Conservation (phyloP, 345 rosid genomes). For the Luvunga scandens region DNA sequence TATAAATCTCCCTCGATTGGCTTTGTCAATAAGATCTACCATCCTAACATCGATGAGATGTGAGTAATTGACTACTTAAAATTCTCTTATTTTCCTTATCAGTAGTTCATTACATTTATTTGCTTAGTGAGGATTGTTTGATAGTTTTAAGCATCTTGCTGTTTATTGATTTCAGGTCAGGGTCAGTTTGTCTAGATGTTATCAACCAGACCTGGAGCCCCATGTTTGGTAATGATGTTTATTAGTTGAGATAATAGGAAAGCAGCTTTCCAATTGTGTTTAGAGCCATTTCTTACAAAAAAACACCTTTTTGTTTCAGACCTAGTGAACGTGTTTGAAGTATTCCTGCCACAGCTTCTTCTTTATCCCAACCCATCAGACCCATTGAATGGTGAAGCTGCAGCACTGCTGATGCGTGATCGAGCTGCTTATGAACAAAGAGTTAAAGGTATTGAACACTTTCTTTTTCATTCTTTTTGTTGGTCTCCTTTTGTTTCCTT, state of each 20-base stretch:
- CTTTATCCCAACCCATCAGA: constrained; percentile 73
- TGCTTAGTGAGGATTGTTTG: constrained; percentile 9
- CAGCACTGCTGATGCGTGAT: constrained; percentile 64
- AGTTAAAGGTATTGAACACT: constrained; percentile 23
- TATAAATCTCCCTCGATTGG: constrained; percentile 61
- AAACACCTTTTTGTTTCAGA: constrained; percentile 38
- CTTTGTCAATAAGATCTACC: constrained; percentile 70
- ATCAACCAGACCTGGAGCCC: constrained; percentile 81
- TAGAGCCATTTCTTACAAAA: constrained; percentile 14
- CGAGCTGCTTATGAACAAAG: constrained; percentile 49
- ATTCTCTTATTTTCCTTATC: not conserved
- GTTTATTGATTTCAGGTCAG: constrained; percentile 47
- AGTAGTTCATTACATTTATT: not conserved
- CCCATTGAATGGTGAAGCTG: constrained; percentile 85
- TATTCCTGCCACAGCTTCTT: constrained; percentile 76
- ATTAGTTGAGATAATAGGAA: not conserved
- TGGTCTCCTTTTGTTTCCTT: not conserved
- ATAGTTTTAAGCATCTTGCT: not conserved
- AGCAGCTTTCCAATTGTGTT: not conserved
- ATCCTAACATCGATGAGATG: constrained; percentile 81
- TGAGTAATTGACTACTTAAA: constrained; percentile 22
- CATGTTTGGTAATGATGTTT: constrained; percentile 50
- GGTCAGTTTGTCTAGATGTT: constrained; percentile 84
- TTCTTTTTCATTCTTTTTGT: too few species aligned
- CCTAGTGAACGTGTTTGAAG: constrained; percentile 72